These are phyloP conservation scores for Protea cynaroides DNA, from an alignment of 164 flowering plant genomes.

Conservation along the genomic window DNA sequence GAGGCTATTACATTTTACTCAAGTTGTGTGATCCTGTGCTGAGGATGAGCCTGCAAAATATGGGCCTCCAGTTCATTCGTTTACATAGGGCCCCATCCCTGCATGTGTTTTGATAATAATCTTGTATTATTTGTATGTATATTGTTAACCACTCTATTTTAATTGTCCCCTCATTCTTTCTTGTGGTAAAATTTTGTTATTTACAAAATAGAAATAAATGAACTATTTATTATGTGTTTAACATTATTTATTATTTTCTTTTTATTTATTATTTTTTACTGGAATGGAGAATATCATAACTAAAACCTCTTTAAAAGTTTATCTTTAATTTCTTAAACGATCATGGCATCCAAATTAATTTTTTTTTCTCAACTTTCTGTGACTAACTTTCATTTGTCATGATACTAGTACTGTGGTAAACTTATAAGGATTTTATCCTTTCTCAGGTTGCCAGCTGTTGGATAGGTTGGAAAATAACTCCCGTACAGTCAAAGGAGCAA, in stretches of 20 bases:
- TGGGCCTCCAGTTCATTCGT: too few relatives aligned
- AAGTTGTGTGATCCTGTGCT: too few relatives aligned
- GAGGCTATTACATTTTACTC: too few relatives aligned
- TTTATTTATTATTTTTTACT: background rate
- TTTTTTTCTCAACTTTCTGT: background rate
- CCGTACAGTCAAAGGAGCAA: slow-evolving; percentile 82
- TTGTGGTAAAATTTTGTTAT: too few relatives aligned
- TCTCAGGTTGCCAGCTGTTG: slow-evolving; percentile 56
- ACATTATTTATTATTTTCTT: background rate
- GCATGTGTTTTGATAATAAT: too few relatives aligned
- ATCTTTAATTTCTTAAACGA: background rate
- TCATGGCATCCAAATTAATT: background rate
- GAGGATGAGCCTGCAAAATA: too few relatives aligned
- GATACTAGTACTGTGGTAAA: background rate
- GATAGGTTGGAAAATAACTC: slow-evolving; percentile 78
- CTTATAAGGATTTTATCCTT: slow-evolving; percentile 4
- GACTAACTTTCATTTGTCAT: background rate
- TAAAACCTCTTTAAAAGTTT: background rate
- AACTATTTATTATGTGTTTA: too few relatives aligned
- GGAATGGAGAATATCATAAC: background rate
- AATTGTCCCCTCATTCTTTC: too few relatives aligned
- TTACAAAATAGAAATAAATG: too few relatives aligned
- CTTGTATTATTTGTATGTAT: too few relatives aligned
- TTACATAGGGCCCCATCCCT: too few relatives aligned
- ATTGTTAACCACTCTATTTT: too few relatives aligned